Evolutionary conservation across 2,329 filamentous ascomycete species (phyloP), one percentile per base, ranked within the genome.

Genomic region (Blastomyces emzantsi): DNA sequence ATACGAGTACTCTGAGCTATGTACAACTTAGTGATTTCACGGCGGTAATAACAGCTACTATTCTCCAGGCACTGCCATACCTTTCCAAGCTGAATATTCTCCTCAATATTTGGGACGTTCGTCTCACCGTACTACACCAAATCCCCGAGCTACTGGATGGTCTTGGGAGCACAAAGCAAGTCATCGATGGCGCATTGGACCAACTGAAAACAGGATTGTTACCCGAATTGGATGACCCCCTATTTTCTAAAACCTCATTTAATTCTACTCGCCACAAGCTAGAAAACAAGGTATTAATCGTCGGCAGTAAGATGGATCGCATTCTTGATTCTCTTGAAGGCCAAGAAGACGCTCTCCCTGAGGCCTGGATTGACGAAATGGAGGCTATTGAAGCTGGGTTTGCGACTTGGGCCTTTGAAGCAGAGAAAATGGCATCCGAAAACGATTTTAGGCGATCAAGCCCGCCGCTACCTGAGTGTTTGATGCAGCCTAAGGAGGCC

Each of bases 291-390:
- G 85, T 97, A 43, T 80, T 84, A 17, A 82, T 82, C 45, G 82
- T 92, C 0, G 93, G 90, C 0, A 83, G 83, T 58, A 83, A 86
- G 49, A 81, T 97, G 66, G 94, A 99, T 73, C 85, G 82, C 60
- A 91, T 97, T 83, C 82, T 99, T 17, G 92, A 99, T 75, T 83
- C 85, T 41, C 81, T 97, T 1, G 94, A 97, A 74, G 92, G 91
- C 1, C 82, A 87, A 62, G 82, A 88, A 54, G 94, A 99, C 70
- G 90, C 89, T 0, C 79, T 99, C 11, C 94, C 94, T 0, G 89
- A 95, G 51, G 74, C 79, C 36, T 99, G 93, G 94, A 85, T 97
- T 63, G 90, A 96, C 69, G 83, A 87, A 4, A 88, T 97, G 77
- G 94, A 97, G 73, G 76, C 78, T 0, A 80, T 95, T 4, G 94